Conservation (phyloP, 768 basidiomycete species). For the Bullera alba region DNA sequence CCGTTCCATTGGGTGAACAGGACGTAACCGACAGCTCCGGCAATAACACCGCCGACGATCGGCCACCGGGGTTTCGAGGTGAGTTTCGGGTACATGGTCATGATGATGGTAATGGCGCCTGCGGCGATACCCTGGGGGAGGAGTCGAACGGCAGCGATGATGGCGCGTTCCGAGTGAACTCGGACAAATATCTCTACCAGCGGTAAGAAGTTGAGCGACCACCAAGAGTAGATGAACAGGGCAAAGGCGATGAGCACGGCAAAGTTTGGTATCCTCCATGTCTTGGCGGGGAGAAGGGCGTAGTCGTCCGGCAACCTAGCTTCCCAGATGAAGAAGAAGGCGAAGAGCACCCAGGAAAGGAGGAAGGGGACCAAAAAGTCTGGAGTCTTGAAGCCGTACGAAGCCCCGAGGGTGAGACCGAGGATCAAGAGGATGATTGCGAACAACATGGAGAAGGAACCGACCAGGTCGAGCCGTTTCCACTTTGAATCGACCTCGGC, state of each 20-base stretch:
- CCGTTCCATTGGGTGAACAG: constrained; percentile 9
- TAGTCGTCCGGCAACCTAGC: constrained; percentile 22
- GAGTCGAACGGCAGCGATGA: constrained; percentile 37
- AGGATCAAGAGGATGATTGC: constrained; percentile 40
- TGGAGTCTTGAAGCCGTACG: constrained; percentile 37
- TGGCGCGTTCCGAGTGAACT: constrained; percentile 18
- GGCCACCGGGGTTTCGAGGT: constrained; percentile 12
- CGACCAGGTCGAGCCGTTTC: constrained; percentile 37
- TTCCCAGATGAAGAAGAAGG: constrained; percentile 40
- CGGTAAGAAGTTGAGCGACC: constrained; percentile 20
- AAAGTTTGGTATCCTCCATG: constrained; percentile 44
- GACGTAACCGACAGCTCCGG: constrained; percentile 59
- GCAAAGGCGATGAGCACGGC: constrained; percentile 34
- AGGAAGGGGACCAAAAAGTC: constrained; percentile 38
- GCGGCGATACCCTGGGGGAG: constrained; percentile 34
- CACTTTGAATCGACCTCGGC: constrained; percentile 14
- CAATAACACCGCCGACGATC: constrained; percentile 52
- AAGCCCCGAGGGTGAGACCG: constrained; percentile 40
- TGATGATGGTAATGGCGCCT: constrained; percentile 15
- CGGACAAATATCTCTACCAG: constrained; percentile 24
- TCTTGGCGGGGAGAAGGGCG: constrained; percentile 34
- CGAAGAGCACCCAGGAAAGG: constrained; percentile 31
- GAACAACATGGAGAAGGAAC: constrained; percentile 28
- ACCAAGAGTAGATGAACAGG: constrained; percentile 38
- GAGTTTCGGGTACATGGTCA: constrained; percentile 13